Evolutionary conservation across 257 asterid species (phyloP).

Genomic region (Ilex aquifolium): DNA sequence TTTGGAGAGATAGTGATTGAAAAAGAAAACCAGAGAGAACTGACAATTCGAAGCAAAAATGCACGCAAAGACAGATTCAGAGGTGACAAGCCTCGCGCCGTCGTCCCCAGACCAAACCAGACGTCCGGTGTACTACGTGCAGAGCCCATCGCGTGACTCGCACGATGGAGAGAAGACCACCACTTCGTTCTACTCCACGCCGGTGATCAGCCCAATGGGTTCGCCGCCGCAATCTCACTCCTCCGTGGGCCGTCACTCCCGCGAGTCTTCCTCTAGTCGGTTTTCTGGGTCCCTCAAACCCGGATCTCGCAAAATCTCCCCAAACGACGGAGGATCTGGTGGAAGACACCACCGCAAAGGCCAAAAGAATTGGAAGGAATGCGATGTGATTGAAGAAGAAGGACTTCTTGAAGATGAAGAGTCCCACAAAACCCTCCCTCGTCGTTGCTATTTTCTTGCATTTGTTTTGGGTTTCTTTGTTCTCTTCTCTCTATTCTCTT

Average conservation of each 20-base stretch:
- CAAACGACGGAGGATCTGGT: slow-evolving; percentile 32
- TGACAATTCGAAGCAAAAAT: slow-evolving; percentile 9
- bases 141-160: slow-evolving; percentile 88
- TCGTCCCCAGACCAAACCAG: slow-evolving; percentile 82
- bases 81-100: slow-evolving; percentile 70
- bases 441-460: neutral
- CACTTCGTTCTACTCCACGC: slow-evolving; percentile 78
- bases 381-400: slow-evolving; percentile 1
- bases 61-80: slow-evolving; percentile 85
- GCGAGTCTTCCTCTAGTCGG: slow-evolving; percentile 86
- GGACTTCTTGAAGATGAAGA: neutral
- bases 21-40: too few species aligned
- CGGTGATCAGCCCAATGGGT: slow-evolving; percentile 61
- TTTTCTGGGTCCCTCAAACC: slow-evolving; percentile 76
- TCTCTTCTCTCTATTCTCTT: neutral
- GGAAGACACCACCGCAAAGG: neutral
- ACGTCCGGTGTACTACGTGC: slow-evolving; percentile 73
- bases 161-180: slow-evolving; percentile 88
- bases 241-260: slow-evolving; percentile 76
- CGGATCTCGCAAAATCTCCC: slow-evolving; percentile 66
- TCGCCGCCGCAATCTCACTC: slow-evolving; percentile 86
- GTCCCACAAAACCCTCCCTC: neutral
- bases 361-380: neutral
- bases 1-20: too few species aligned
- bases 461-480: neutral